Evolutionary conservation across 176 grass and related monocot species (phyloP).

Genomic region (Carex myosuroides): DNA sequence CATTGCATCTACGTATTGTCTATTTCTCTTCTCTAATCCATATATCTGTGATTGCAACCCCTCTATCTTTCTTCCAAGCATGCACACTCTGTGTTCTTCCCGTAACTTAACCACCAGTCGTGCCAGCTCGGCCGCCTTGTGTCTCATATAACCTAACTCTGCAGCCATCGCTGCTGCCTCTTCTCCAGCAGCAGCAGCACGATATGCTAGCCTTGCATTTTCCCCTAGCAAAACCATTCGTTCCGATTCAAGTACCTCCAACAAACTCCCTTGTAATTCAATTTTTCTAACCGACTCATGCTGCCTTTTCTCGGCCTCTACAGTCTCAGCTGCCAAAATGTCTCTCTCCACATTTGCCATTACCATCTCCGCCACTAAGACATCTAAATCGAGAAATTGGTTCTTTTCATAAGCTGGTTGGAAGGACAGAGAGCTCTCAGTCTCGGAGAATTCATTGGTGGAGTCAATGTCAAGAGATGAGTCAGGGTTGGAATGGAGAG

Average conservation of each 20-base stretch:
- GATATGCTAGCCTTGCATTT: constrained; percentile 72
- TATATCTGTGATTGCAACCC: constrained; percentile 74
- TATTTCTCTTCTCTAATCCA: constrained; percentile 66
- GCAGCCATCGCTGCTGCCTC: constrained; percentile 31
- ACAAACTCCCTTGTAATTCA: constrained; percentile 80
- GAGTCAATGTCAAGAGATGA: constrained; percentile 28
- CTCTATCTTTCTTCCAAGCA: constrained; percentile 71
- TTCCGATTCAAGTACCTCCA: constrained; percentile 94
- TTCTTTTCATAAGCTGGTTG: constrained; percentile 19
- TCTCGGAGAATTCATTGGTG: constrained; percentile 57
- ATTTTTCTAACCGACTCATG: constrained; percentile 55
- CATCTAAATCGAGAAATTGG: neutral
- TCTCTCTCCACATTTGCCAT: constrained; percentile 42
- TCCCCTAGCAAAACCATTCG: constrained; percentile 82
- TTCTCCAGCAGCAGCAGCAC: constrained; percentile 44
- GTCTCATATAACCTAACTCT: constrained; percentile 72
- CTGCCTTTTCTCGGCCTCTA: constrained; percentile 11
- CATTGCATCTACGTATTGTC: constrained; percentile 63
- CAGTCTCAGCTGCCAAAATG: constrained; percentile 46
- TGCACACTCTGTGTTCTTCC: constrained; percentile 74
- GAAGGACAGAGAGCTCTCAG: constrained; percentile 79
- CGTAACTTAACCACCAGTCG: constrained; percentile 61
- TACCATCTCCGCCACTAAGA: constrained; percentile 59
- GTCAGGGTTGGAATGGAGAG: constrained; percentile 10
- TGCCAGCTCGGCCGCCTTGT: constrained; percentile 63